phyloP scores from a whole-genome alignment of 495 filamentous ascomycete genomes.

The Hypoxylon rickii region DNA sequence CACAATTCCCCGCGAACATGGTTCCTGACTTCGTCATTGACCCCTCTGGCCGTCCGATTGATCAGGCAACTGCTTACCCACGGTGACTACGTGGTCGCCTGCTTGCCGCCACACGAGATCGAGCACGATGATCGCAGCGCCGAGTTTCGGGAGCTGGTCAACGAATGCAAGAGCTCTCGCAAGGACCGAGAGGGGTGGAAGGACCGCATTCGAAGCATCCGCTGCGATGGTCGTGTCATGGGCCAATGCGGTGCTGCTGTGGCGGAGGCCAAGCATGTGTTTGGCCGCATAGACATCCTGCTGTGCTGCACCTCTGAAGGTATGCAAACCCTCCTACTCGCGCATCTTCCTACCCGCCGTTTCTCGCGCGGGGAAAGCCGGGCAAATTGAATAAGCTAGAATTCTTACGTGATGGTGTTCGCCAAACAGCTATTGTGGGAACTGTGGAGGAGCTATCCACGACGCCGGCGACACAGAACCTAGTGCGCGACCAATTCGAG shows the following conservation, averaged over 20 bases:
- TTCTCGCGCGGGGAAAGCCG: conserved; percentile 11
- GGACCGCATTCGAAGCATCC: conserved; percentile 59
- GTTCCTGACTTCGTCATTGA: conserved; percentile 84
- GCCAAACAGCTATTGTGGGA: conserved; percentile 72
- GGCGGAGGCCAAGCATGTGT: conserved; percentile 80
- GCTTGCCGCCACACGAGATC: conserved; percentile 71
- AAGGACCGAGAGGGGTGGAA: conserved; percentile 62
- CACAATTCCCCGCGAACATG: conserved; percentile 73
- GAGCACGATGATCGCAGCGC: conserved; percentile 61
- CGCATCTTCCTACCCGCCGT: too few relatives aligned
- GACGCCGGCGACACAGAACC: conserved; percentile 69
- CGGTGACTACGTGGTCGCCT: conserved; percentile 83
- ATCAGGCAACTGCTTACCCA: conserved; percentile 77
- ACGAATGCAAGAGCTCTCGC: conserved; percentile 61
- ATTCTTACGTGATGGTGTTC: conserved; percentile 23
- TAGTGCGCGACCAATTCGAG: conserved; percentile 91
- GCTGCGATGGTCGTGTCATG: conserved; percentile 61
- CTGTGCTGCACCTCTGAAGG: conserved; percentile 87
- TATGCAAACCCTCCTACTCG: conserved; percentile 40
- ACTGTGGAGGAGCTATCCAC: conserved; percentile 88
- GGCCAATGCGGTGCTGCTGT: conserved; percentile 76
- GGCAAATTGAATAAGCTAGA: too few relatives aligned
- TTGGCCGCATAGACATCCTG: conserved; percentile 86
- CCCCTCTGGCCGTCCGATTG: conserved; percentile 74
- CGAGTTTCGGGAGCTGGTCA: conserved; percentile 60